Conservation (phyloP, 148 eudicot species). For the Rhododendron vialii region DNA sequence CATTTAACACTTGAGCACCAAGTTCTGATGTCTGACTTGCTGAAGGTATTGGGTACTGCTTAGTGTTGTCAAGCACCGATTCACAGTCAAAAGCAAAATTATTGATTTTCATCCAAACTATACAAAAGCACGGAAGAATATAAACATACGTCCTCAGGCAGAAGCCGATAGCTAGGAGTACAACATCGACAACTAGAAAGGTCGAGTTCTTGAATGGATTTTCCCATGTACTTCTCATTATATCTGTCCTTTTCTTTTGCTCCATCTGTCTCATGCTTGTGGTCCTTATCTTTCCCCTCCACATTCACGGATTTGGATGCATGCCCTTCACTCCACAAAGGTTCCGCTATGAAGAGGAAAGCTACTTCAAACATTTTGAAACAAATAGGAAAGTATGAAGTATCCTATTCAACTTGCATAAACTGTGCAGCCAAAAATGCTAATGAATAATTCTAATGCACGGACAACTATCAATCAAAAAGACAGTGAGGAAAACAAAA, state of each 20-base stretch:
- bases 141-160: constrained; percentile 27
- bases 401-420: not conserved
- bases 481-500: not conserved
- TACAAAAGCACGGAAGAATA: not conserved
- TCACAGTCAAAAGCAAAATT: constrained; percentile 7
- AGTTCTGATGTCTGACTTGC: constrained; percentile 91
- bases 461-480: not conserved
- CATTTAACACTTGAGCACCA: too few relatives aligned
- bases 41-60: constrained; percentile 81
- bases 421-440: not conserved
- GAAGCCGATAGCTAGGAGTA: too few relatives aligned
- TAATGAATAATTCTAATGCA: not conserved
- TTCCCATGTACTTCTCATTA: constrained; percentile 58
- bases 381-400: not conserved
- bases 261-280: constrained; percentile 57
- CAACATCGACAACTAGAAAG: constrained; percentile 75
- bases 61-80: not conserved
- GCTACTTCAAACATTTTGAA: constrained; percentile 8
- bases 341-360: constrained; percentile 39
- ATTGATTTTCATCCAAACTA: constrained; percentile 4
- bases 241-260: constrained; percentile 64
- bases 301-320: constrained; percentile 41
- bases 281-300: constrained; percentile 75
- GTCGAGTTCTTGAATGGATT: constrained; percentile 95
- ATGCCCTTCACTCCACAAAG: constrained; percentile 64